Base-by-base conservation (phyloP, 345 rosid genomes). In the Eucalyptus rudis region DNA sequence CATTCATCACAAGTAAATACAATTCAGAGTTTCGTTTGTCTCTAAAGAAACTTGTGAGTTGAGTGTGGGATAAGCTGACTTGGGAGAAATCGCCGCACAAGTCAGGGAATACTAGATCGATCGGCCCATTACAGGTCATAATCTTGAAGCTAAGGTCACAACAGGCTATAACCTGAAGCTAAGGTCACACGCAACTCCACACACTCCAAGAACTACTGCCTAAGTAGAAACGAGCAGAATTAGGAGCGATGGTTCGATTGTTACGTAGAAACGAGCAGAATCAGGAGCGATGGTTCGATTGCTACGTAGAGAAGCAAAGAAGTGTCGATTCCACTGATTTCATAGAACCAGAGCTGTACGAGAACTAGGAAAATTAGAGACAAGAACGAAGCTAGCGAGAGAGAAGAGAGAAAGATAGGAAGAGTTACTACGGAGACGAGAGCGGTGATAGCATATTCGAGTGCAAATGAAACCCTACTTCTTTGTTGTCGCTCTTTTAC, bases 401-500 rank as follows among this genome's bases (percentile, higher is more conserved):
- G 22, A 51, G 20, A 16, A 15, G 22, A 33, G 44, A 68, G 66
- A n/a, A 20, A 16, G 79, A 66, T 10, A 8, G 24, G 80, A 68
- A 17, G 80, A 17, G 83, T 36, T 36, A 10, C 83, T 4, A 68
- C 1, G 2, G 44, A 16, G 6, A 31, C 0, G 24, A 33, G 83
- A 76, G 45, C 1, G 29, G 16, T 1, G 2, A 15, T 76, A 24
- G 47, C 2, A 40, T 1, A 11, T 3, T 20, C 47, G 12, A 76
- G 83, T 2, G 8, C 47, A 36, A 40, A 76, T 76, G 15, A 36
- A 76, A 36, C 15, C 45, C 47, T 76, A 76, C 27, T 6, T 76
- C 2, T 15, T 2, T 14, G 83, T 8, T 6, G 3, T 40, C 12
- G 9, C 2, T 20, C 0, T 36, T 76, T 10, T 20, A 40, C 4